phyloP scores from a whole-genome alignment of 192 early-diverging fungal species.

The Coemansia sp. region DNA sequence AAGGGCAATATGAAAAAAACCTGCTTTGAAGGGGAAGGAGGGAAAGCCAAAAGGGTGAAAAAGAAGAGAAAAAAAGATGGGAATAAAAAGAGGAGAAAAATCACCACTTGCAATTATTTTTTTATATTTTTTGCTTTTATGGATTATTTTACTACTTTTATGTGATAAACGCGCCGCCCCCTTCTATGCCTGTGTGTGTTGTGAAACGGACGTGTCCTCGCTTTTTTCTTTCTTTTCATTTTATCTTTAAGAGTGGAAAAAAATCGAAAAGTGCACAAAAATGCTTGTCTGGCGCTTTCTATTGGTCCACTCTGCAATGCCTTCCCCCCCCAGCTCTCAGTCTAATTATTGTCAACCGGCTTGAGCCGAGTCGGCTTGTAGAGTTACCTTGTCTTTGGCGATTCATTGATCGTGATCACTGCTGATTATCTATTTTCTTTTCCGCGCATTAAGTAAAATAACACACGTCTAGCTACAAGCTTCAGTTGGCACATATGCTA shows the following conservation, averaged over 20 bases:
- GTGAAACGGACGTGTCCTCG: background rate
- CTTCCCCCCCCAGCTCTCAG: too few relatives aligned
- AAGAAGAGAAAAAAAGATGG: conserved; percentile 1
- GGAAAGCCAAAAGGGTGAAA: background rate
- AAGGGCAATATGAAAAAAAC: too few relatives aligned
- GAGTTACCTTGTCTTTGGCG: too few relatives aligned
- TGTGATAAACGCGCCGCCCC: background rate
- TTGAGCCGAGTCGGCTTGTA: background rate
- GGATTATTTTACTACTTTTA: conserved; percentile 1
- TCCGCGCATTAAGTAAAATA: too few relatives aligned
- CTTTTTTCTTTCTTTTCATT: background rate
- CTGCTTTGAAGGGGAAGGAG: background rate
- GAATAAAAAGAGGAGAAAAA: conserved; percentile 11
- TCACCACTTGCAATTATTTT: conserved; percentile 2
- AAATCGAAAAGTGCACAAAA: conserved; percentile 42
- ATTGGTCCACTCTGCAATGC: conserved; percentile 14
- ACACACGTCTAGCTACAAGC: too few relatives aligned
- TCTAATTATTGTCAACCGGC: background rate
- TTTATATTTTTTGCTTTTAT: background rate
- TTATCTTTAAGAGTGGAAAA: conserved; percentile 8
- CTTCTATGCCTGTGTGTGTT: too few relatives aligned
- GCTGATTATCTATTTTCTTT: too few relatives aligned
- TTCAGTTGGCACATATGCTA: too few relatives aligned
- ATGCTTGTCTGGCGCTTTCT: conserved; percentile 6
- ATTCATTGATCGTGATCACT: too few relatives aligned